These are phyloP conservation scores for Phaeophleospora eucalypticola DNA, from an alignment of 2,329 filamentous ascomycete genomes.

Conservation along the genomic window DNA sequence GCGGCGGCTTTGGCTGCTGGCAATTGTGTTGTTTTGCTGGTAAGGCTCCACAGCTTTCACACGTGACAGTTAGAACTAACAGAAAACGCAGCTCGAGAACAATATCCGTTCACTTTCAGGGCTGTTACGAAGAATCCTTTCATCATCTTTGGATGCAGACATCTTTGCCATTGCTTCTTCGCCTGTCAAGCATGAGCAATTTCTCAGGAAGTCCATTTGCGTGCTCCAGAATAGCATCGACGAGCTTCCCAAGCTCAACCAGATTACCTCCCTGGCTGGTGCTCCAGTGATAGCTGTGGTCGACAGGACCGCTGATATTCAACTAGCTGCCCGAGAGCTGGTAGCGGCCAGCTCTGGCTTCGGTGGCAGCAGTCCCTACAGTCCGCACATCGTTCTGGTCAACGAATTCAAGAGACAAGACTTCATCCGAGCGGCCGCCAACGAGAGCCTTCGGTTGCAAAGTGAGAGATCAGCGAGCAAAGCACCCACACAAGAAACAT, in stretches of 20 bases:
- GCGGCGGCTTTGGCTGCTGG: constrained; percentile 49
- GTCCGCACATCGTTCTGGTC: constrained; percentile 60
- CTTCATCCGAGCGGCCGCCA: constrained; percentile 50
- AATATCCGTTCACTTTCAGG: constrained; percentile 35
- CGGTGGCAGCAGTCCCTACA: constrained; percentile 55
- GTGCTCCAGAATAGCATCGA: constrained; percentile 34
- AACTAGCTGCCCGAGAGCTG: constrained; percentile 51
- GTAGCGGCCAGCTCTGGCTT: constrained; percentile 53
- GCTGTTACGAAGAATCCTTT: constrained; percentile 38
- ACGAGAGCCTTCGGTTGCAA: constrained; percentile 32
- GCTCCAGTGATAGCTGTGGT: constrained; percentile 53
- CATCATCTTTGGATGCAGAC: constrained; percentile 44
- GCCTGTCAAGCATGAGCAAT: constrained; percentile 26
- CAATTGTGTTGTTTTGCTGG: constrained; percentile 50
- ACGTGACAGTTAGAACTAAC: neutral
- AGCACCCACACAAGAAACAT: no score
- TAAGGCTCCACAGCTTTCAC: constrained; percentile 22
- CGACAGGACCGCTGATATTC: constrained; percentile 56
- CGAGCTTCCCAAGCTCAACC: constrained; percentile 20
- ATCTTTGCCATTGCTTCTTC: constrained; percentile 44
- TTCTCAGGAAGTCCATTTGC: constrained; percentile 27
- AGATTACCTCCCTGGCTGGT: constrained; percentile 34
- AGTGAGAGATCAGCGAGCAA: constrained; percentile 5
- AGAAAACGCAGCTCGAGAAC: constrained; percentile 36
- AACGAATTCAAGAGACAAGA: constrained; percentile 58